Base-by-base conservation (phyloP, 1,284 basidiomycete species). In the Pterulicium gracile region DNA sequence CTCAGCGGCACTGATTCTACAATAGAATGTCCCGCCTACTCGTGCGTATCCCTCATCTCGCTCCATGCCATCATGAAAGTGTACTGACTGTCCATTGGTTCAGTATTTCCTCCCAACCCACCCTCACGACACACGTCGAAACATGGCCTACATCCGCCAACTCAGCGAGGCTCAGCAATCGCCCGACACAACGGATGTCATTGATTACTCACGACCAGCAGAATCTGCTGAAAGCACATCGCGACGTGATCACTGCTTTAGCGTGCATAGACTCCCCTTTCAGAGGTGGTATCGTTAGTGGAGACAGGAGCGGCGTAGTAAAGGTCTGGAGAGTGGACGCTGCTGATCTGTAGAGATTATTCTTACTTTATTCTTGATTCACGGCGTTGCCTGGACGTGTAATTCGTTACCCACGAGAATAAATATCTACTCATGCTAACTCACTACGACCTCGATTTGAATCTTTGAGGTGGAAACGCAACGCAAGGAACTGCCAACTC, bases 181-280 rank as follows among this genome's bases (percentile, higher is more conserved):
- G 82, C 3, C 75, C 81, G 7, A 73, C 79, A 1, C 83, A 85
- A 55, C 71, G 88, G 24, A 81, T 87, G 58, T 81, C 80, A 10
- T 61, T 90, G 51, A 86, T 91, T 48, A 82, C 77, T 4, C 74
- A 83, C 46, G 84, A 81, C 55, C 89, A 93, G 57, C 81, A 89
- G 56, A 80, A 76, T 46, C 62, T 91, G 22, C 64, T 92, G 42
- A 81, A 76, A 56, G 71, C 79, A 1, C 91, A 95, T 57, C 85
- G 86, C 52, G 92, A 95, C 57, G 77, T 87, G 2, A 76, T 96
- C 19, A 89, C 85, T 1, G 79, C 85, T 2, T 61, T 95, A 18
- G 75, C 78, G 0, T 84, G 86, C 51, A 79, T 95, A 46, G 90
- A 95, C 52, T 77, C 84, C 0, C 91, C 91, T 0, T 95, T 94